Evolutionary conservation across 164 flowering plant genomes (phyloP), one percentile per base, ranked within the genome.

Genomic region (Cinnamomum micranthum): DNA sequence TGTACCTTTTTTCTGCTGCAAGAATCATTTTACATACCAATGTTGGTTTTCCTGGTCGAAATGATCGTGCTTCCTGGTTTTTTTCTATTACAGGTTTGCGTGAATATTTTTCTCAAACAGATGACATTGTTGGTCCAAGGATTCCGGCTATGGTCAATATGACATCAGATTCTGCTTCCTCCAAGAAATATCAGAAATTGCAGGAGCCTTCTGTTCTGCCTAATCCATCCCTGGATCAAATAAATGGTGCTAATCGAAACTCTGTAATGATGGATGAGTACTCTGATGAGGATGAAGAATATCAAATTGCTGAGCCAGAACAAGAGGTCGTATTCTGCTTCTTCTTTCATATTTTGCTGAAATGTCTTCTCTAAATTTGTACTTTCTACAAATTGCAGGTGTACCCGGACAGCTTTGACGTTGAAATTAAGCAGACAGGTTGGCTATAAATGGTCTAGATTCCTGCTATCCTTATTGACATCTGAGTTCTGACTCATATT

Each of bases 211-310:
- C 86, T 76, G 75, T 68, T 76, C 87, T 80, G 72, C 76, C 86
- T 75, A 74, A 71, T 51, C 77, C 82, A 35, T 80, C 91, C 55
- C 76, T 85, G 72, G 93, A 93, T 82, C 94, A 88, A 74, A 76
- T 83, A 11, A 83, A 79, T 85, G 80, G 85, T 77, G 84, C 84
- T 25, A 86, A 85, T 77, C 87, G 90, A 84, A 89, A 91, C 81
- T 87, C 92, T 52, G 83, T 78, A 47, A 69, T 91, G 87, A 73
- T 93, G 89, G 99, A 96, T 85, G 99, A 93, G 71, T 82, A 86
- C 77, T 91, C 98, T 64, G 99, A 96, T 75, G 98, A 95, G 17
- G 99, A 96, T 79, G 98, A 96, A 73, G 99, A 92, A 68, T 87
- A 81, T 81, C 99, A 91, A 80, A 33, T 67, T 74, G 82, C 92